Conservation (phyloP, 1,139 yeast genomes). For the Saccharomyces pastorianus region DNA sequence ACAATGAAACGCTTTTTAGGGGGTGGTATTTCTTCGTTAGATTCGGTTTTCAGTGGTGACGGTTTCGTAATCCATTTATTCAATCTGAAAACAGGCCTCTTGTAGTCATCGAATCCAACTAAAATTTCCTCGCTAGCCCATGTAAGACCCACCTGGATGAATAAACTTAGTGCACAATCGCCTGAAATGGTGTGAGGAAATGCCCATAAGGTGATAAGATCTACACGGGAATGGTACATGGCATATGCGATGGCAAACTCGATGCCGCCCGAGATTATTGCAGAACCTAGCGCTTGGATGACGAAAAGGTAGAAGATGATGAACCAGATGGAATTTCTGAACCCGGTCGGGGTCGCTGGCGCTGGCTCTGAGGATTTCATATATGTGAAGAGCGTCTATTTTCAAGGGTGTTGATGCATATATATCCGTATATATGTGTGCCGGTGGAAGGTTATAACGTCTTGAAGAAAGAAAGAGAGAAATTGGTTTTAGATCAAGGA, state of each 20-base stretch:
- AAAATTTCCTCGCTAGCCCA: constrained; percentile 20
- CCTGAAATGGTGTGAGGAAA: constrained; percentile 25
- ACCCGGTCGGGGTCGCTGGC: background rate
- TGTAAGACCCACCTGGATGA: constrained; percentile 20
- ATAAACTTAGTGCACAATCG: constrained; percentile 21
- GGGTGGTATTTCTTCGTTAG: background rate
- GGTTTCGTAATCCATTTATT: background rate
- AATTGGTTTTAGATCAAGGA: background rate
- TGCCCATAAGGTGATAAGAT: constrained; percentile 19
- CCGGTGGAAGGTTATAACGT: background rate
- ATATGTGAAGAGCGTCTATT: background rate
- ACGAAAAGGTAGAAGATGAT: constrained; percentile 8
- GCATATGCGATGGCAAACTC: constrained; percentile 25
- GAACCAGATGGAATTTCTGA: constrained; percentile 6
- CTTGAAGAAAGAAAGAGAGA: background rate
- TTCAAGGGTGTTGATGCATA: background rate
- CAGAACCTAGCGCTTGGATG: constrained; percentile 14
- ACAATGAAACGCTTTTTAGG: constrained; percentile 1
- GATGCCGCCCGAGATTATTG: constrained; percentile 21
- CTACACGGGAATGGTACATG: constrained; percentile 16
- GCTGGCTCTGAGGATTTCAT: background rate
- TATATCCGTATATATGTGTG: background rate
- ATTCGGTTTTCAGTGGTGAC: background rate
- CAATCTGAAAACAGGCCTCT: constrained; percentile 3
- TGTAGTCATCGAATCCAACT: constrained; percentile 17